Percentiles rank a stretch among this genome's conserved stretches.
These are phyloP conservation scores for Stereocaulon alpinum DNA, from an alignment of 495 filamentous ascomycete species.

Conservation along the genomic window DNA sequence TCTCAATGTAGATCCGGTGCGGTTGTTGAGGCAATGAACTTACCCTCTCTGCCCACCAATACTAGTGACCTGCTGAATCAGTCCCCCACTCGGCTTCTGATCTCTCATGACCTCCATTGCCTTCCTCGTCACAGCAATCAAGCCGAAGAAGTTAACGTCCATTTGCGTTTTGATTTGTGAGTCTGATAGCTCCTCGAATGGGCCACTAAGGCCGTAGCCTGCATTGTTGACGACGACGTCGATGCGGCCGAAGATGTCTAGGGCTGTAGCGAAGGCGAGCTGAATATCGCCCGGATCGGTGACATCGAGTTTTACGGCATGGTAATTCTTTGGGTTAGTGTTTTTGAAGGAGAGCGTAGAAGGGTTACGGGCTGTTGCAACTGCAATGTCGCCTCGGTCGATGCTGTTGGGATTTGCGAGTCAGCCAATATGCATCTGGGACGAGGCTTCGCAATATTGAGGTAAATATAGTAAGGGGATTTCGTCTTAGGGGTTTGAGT, in stretches of 20 bases:
- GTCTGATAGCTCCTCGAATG: constrained; percentile 20
- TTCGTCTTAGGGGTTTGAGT: no score
- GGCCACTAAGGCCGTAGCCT: constrained; percentile 23
- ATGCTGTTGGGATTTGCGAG: constrained; percentile 6
- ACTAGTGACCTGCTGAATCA: constrained; percentile 37
- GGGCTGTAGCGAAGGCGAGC: constrained; percentile 20
- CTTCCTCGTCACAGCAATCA: constrained; percentile 29
- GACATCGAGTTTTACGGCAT: constrained; percentile 26
- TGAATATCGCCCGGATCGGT: constrained; percentile 23
- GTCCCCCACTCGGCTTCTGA: constrained; percentile 29
- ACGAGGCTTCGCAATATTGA: no score
- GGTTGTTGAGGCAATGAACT: no score
- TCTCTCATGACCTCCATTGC: constrained; percentile 35
- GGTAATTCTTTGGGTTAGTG: constrained; percentile 14
- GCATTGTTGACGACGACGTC: constrained; percentile 36
- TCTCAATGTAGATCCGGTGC: neutral
- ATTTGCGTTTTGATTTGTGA: constrained; percentile 20
- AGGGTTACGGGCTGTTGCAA: constrained; percentile 33
- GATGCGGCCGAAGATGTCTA: constrained; percentile 26
- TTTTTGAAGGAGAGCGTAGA: constrained; percentile 21
- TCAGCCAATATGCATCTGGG: no score
- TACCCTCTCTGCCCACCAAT: constrained; percentile 31
- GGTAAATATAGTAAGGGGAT: no score
- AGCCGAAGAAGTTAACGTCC: constrained; percentile 23
- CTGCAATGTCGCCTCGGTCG: constrained; percentile 29